These are phyloP conservation scores for Diaporthe sp. DNA, from an alignment of 2,329 filamentous ascomycete genomes.

Conservation along the genomic window DNA sequence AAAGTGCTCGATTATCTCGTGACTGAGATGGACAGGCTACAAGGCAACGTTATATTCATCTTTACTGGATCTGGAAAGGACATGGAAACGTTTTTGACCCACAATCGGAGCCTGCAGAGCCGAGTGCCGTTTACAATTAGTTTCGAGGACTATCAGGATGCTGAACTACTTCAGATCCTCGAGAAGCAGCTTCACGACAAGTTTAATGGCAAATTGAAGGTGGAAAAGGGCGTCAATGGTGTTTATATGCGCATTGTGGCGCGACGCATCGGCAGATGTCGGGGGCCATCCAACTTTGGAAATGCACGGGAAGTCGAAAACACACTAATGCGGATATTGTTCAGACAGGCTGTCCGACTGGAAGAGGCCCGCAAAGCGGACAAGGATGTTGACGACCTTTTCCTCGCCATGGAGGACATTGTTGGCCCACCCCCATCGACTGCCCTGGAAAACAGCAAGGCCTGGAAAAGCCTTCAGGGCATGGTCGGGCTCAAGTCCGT, in stretches of 20 bases:
- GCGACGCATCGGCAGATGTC: constrained; percentile 68
- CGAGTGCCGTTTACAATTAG: constrained; percentile 73
- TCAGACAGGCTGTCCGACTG: constrained; percentile 69
- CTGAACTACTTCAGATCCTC: constrained; percentile 72
- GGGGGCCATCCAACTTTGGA: constrained; percentile 75
- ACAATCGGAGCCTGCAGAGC: constrained; percentile 77
- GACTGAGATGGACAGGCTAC: constrained; percentile 77
- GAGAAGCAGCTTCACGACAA: constrained; percentile 61
- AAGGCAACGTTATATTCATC: constrained; percentile 76
- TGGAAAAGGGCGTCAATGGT: constrained; percentile 67
- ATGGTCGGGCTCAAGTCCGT: constrained; percentile 71
- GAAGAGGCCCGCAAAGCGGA: constrained; percentile 54
- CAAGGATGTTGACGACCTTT: constrained; percentile 62
- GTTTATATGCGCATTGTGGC: constrained; percentile 73
- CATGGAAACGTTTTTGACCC: constrained; percentile 81
- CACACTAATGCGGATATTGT: constrained; percentile 59
- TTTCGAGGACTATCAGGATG: constrained; percentile 76
- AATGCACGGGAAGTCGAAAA: constrained; percentile 80
- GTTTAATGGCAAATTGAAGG: constrained; percentile 64
- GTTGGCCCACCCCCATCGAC: constrained; percentile 74
- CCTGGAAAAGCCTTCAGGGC: constrained; percentile 67
- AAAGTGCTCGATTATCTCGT: constrained; percentile 78
- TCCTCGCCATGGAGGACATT: constrained; percentile 74
- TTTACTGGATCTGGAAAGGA: constrained; percentile 78
- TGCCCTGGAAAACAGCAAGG: constrained; percentile 59